Percentiles rank a stretch among this genome's conserved stretches.
phyloP scores from a whole-genome alignment of 2,329 filamentous ascomycete species.

The Cordyceps farinosa region DNA sequence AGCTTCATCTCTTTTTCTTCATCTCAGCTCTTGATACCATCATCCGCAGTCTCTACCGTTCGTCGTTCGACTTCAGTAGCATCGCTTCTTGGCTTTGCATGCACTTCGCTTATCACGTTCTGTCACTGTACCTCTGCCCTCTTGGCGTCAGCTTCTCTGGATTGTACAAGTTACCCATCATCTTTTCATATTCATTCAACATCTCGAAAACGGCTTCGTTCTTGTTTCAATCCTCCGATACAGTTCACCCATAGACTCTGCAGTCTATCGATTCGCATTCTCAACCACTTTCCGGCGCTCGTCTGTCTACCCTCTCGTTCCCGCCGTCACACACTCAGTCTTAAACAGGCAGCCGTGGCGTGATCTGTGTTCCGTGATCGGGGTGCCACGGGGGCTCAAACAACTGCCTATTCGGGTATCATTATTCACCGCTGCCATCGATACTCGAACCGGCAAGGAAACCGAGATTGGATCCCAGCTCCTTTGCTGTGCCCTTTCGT shows the following conservation, averaged over 20 bases:
- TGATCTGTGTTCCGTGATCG: background rate
- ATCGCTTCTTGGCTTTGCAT: background rate
- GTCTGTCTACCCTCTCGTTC: background rate
- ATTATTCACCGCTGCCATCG: background rate
- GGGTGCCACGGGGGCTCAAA: background rate
- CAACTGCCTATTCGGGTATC: background rate
- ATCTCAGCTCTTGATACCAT: slow-evolving; percentile 2
- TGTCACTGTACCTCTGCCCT: background rate
- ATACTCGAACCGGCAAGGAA: background rate
- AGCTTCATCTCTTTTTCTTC: background rate
- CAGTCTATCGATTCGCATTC: background rate
- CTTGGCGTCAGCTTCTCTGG: background rate
- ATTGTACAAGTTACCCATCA: background rate
- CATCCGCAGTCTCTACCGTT: slow-evolving; percentile 14
- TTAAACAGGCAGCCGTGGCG: background rate
- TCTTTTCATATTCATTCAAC: background rate
- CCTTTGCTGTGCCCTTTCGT: background rate
- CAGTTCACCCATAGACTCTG: background rate
- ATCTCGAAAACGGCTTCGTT: background rate
- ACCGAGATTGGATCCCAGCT: background rate
- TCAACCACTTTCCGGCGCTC: background rate
- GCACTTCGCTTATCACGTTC: background rate
- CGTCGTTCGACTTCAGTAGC: slow-evolving; percentile 2
- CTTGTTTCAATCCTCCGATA: background rate
- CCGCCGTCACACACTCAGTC: background rate